These are phyloP conservation scores for Exophiala spinifera DNA, from an alignment of 2,329 filamentous ascomycete genomes.

Conservation along the genomic window DNA sequence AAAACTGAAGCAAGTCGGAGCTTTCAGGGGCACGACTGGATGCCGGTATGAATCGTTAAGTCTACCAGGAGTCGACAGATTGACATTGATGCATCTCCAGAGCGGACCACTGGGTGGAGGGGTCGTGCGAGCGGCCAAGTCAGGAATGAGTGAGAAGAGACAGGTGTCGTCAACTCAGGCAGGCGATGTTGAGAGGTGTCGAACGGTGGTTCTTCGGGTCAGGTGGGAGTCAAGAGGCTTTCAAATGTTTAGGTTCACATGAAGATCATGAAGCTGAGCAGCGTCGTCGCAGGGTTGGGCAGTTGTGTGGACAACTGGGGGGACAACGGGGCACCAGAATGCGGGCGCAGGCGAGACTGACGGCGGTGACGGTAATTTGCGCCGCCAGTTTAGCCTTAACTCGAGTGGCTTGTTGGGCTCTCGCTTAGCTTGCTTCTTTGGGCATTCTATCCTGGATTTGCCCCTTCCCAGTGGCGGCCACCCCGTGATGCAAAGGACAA, in stretches of 20 bases:
- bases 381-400: neutral
- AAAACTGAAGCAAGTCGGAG: neutral
- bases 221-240: too few species aligned
- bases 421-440: neutral
- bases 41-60: neutral
- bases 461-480: neutral
- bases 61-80: conserved; percentile 26
- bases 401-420: too few species aligned
- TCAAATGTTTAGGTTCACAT: neutral
- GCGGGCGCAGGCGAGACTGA: neutral
- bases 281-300: neutral
- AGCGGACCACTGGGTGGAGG: neutral
- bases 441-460: neutral
- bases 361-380: neutral
- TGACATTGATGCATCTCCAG: conserved; percentile 19
- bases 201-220: too few species aligned
- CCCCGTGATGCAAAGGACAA: neutral
- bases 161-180: neutral
- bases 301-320: neutral
- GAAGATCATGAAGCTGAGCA: neutral
- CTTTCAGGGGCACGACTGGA: neutral
- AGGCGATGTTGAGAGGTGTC: neutral
- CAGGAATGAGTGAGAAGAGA: neutral
- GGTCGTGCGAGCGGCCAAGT: neutral
- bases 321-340: neutral